Conservation (phyloP, 2,329 filamentous ascomycete species). For the Sarocladium oryzae region DNA sequence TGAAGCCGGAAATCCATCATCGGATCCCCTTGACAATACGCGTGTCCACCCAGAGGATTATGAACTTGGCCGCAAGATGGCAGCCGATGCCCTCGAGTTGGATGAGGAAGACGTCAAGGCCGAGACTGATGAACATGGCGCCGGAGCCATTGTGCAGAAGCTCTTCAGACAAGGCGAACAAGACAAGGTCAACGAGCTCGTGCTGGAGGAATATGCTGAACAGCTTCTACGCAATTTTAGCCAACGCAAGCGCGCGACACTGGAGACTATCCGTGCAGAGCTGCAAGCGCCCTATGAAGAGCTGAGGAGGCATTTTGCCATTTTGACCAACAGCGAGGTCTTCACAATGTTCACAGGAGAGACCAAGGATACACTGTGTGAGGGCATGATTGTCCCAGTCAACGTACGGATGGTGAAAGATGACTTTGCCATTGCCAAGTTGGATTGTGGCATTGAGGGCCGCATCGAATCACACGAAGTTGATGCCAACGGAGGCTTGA, state of each 20-base stretch:
- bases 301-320: slow-evolving; percentile 71
- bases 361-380: slow-evolving; percentile 72
- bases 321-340: slow-evolving; percentile 67
- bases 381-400: slow-evolving; percentile 89
- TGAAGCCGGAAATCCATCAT: slow-evolving; percentile 71
- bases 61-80: slow-evolving; percentile 96
- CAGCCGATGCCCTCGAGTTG: slow-evolving; percentile 89
- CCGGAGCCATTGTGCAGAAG: slow-evolving; percentile 85
- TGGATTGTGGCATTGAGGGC: slow-evolving; percentile 92
- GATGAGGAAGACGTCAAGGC: slow-evolving; percentile 98
- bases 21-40: slow-evolving; percentile 93
- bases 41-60: slow-evolving; percentile 98
- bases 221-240: slow-evolving; percentile 90
- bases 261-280: slow-evolving; percentile 94
- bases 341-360: slow-evolving; percentile 98
- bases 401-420: slow-evolving; percentile 83
- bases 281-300: slow-evolving; percentile 92
- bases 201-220: slow-evolving; percentile 93
- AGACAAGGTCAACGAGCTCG: slow-evolving; percentile 91
- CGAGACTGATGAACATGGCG: slow-evolving; percentile 83
- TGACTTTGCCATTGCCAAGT: slow-evolving; percentile 86
- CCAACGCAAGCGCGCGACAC: slow-evolving; percentile 87
- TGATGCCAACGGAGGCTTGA: slow-evolving; percentile 64
- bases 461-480: slow-evolving; percentile 78
- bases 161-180: slow-evolving; percentile 92